Base-by-base conservation (phyloP, 2,329 filamentous ascomycete genomes). In the Fonsecaea multimorphosa region DNA sequence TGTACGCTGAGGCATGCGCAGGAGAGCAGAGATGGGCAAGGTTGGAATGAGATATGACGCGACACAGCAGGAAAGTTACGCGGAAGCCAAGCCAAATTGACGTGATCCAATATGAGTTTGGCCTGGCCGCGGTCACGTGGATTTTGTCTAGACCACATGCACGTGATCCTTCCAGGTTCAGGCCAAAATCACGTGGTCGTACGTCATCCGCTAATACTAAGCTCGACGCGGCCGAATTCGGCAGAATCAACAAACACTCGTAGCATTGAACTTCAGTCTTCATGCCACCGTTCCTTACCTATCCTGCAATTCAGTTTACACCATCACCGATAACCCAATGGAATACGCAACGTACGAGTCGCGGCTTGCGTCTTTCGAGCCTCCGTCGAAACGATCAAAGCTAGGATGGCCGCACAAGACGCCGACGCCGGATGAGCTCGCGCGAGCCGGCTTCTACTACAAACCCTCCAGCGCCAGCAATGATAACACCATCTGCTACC, bases 391-490 rank as follows among this genome's bases (percentile, higher is more conserved):
- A 67, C 85, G 84, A 72, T 84, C 85, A 67, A 85, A 86, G 74
- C 82, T 81, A 75, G 60, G 79, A 76, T 99, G 95, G 95, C 93
- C 94, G 24, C 92, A 97, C 77, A 83, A 86, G 69, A 84, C 80
- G 31, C 87, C 91, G 1, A 82, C 86, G 0, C 84, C 89, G 12
- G 84, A 86, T 70, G 86, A 89, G 91, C 89, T 99, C 73, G 94
- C 95, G 3, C 88, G 87, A 74, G 94, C 95, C 63, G 95, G 95
- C 40, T 97, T 99, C 80, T 95, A 90, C 80, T 98, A 92, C 80
- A 86, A 89, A 67, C 94, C 95, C 1, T 87, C 86, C 14, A 83
- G 86, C 58, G 85, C 87, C 54, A 91, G 88, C 74, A 89, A 89
- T 40, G 95, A 99, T 77, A 98, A 98, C 77, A 91, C 91, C 55